phyloP scores from a whole-genome alignment of 441 rosid genomes.

The Croton laevigatus region DNA sequence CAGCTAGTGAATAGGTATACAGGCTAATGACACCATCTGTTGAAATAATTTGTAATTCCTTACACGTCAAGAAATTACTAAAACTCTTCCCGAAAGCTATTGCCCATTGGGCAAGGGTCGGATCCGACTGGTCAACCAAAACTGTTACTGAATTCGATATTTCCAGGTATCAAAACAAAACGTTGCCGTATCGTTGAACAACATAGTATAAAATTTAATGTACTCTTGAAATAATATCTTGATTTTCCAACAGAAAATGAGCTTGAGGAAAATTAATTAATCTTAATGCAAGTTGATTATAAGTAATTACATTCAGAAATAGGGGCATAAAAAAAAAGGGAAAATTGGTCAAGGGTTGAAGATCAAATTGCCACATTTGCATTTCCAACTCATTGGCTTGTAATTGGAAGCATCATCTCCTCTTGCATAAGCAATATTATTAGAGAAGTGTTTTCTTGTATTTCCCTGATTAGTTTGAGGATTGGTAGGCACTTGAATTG shows the following conservation, averaged over 20 bases:
- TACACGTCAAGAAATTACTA: constrained; percentile 15
- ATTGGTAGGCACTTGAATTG: constrained; percentile 35
- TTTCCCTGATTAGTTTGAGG: constrained; percentile 26
- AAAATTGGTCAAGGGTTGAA: constrained; percentile 27
- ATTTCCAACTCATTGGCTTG: constrained; percentile 38
- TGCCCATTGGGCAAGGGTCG: constrained; percentile 2
- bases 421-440: constrained; percentile 23
- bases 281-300: not conserved
- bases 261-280: not conserved
- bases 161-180: not conserved
- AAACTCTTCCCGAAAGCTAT: not conserved
- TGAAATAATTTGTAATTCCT: constrained; percentile 16
- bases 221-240: no score
- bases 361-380: constrained; percentile 35
- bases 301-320: not conserved
- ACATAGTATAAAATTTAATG: no score
- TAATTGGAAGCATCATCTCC: constrained; percentile 32
- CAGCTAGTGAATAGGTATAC: not conserved
- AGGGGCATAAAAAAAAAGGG: not conserved
- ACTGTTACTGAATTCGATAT: no score
- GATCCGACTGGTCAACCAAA: no score
- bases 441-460: not conserved
- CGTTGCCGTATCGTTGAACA: not conserved
- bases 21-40: not conserved
- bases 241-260: not conserved